These are phyloP conservation scores for Colletotrichum ledebouriae DNA, from an alignment of 2,329 filamentous ascomycete genomes.

Conservation along the genomic window DNA sequence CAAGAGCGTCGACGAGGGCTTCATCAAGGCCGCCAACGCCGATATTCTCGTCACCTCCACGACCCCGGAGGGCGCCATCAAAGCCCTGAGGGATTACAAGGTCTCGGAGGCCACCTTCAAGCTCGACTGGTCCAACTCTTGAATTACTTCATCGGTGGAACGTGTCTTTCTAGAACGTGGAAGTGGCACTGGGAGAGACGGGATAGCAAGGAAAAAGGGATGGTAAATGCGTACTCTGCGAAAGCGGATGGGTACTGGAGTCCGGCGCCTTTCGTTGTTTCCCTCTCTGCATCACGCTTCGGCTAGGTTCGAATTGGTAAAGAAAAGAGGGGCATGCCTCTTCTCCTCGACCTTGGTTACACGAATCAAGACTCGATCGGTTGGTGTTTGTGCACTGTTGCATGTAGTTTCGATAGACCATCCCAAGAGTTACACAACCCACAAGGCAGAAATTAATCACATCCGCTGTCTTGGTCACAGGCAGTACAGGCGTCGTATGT, in stretches of 20 bases:
- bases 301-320: conserved; percentile 20
- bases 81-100: conserved; percentile 79
- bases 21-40: conserved; percentile 78
- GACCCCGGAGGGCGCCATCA: conserved; percentile 79
- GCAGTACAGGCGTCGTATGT: neutral
- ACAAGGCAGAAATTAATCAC: conserved; percentile 14
- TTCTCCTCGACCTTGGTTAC: conserved; percentile 13
- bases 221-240: conserved; percentile 12
- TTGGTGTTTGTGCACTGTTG: conserved; percentile 26
- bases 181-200: neutral
- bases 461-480: conserved; percentile 2
- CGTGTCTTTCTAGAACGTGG: neutral
- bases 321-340: neutral
- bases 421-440: conserved; percentile 38
- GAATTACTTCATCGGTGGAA: neutral
- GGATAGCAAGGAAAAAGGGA: neutral
- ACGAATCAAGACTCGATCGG: conserved; percentile 14
- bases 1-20: conserved; percentile 80
- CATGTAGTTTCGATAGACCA: conserved; percentile 33
- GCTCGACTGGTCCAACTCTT: conserved; percentile 79
- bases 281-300: conserved; percentile 20
- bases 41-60: conserved; percentile 84
- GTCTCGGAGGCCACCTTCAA: conserved; percentile 81
- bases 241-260: conserved; percentile 37
- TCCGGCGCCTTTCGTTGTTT: conserved; percentile 38